Evolutionary conservation across 163 green algal genomes (phyloP).

Genomic region (Scenedesmus sp.): DNA sequence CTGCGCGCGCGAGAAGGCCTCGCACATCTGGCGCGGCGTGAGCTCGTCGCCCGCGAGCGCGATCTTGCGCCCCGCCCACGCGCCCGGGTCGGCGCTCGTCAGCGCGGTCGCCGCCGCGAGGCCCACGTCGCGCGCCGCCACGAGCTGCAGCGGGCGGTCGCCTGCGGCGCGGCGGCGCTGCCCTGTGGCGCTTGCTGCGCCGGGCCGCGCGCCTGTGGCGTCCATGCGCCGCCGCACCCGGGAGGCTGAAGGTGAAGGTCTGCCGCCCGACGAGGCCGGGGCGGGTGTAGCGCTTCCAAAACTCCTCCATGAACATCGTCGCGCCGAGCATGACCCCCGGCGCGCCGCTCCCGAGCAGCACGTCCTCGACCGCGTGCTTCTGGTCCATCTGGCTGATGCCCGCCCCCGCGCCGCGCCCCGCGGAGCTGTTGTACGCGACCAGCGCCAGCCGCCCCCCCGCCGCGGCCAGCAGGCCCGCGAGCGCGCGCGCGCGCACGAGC

Average conservation of each 20-base stretch:
- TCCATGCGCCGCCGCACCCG: constrained; percentile 1
- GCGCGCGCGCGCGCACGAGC: constrained; percentile 40
- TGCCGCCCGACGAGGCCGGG: constrained; percentile 50
- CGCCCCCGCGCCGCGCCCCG: constrained; percentile 47
- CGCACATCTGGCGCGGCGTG: constrained; percentile 56
- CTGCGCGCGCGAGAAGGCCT: constrained; percentile 46
- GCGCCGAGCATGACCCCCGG: constrained; percentile 48
- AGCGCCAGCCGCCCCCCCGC: constrained; percentile 35
- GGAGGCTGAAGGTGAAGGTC: constrained; percentile 49
- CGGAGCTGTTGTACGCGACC: constrained; percentile 62
- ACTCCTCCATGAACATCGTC: constrained; percentile 65
- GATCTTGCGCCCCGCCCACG: constrained; percentile 14
- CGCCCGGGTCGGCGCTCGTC: background rate
- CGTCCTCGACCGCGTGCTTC: constrained; percentile 51
- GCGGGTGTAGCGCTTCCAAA: constrained; percentile 67
- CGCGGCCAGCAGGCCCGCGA: constrained; percentile 40
- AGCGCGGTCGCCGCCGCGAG: constrained; percentile 45
- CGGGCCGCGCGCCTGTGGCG: too few relatives aligned
- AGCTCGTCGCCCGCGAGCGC: constrained; percentile 61
- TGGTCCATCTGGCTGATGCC: constrained; percentile 52
- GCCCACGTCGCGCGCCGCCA: constrained; percentile 59
- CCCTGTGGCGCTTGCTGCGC: background rate
- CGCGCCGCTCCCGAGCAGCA: constrained; percentile 37
- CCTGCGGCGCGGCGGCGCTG: background rate
- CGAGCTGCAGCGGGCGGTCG: constrained; percentile 55